Conservation (phyloP, 768 basidiomycete genomes). For the Sarcodon aspratus region DNA sequence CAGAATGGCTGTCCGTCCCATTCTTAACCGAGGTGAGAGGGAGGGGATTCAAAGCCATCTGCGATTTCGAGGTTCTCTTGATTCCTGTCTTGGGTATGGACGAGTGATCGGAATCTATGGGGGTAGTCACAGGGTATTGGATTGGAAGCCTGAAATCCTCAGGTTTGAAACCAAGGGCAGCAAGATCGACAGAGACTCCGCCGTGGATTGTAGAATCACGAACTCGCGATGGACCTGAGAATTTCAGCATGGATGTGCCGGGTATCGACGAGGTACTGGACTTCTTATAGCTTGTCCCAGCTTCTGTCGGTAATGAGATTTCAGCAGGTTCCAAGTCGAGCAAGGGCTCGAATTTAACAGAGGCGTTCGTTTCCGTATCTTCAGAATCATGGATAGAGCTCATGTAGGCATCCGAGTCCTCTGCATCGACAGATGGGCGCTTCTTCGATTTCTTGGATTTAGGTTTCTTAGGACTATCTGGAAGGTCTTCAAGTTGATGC, state of each 20-base stretch:
- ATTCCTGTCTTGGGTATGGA: background rate
- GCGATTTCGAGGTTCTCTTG: constrained; percentile 1
- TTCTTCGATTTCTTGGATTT: constrained; percentile 21
- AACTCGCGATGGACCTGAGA: background rate
- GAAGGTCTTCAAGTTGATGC: constrained; percentile 18
- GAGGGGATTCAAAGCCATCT: constrained; percentile 6
- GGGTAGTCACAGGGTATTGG: background rate
- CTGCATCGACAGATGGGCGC: constrained; percentile 17
- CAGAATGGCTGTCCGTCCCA: constrained; percentile 28
- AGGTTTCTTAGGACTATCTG: constrained; percentile 25
- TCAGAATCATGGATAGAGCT: constrained; percentile 12
- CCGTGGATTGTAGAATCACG: no score
- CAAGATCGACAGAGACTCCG: background rate
- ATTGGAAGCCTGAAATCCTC: background rate
- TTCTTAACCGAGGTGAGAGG: constrained; percentile 2
- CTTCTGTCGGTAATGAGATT: constrained; percentile 4
- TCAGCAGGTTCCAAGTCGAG: no score
- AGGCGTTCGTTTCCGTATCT: constrained; percentile 8
- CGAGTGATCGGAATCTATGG: background rate
- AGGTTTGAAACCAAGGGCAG: no score
- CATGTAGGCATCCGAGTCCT: constrained; percentile 30
- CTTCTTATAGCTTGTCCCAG: background rate
- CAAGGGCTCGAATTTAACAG: no score
- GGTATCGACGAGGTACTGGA: background rate
- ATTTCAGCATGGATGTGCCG: background rate